Percentiles rank a stretch among this genome's conserved stretches.
These are phyloP conservation scores for Marsdenia floribunda DNA, from an alignment of 257 asterid species.

Conservation along the genomic window DNA sequence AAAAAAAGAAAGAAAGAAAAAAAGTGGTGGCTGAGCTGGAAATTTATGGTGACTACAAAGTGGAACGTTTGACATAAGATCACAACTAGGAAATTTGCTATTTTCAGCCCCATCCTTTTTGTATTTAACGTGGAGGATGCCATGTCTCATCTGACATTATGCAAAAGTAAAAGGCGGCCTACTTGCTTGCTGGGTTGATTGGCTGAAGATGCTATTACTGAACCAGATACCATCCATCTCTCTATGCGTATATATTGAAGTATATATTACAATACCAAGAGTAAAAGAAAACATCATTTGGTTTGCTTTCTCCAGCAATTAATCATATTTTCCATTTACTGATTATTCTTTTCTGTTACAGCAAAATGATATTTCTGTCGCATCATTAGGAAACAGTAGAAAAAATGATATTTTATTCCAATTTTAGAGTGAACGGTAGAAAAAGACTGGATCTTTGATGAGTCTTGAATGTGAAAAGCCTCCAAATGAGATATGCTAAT, in stretches of 20 bases:
- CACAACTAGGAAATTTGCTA: conserved; percentile 7
- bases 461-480: background rate
- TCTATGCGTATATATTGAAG: too few species aligned
- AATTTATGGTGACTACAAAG: conserved; percentile 9
- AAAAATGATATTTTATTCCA: too few species aligned
- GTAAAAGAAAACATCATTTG: background rate
- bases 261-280: background rate
- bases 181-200: background rate
- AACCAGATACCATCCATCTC: too few species aligned
- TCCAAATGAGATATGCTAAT: background rate
- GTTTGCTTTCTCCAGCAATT: background rate
- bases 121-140: conserved; percentile 8
- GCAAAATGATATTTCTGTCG: background rate
- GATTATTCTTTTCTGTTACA: background rate
- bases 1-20: too few species aligned
- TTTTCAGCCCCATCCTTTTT: conserved; percentile 14
- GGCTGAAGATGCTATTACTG: conserved; percentile 1
- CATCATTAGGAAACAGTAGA: background rate
- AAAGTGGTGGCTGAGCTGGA: conserved; percentile 13
- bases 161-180: conserved; percentile 17
- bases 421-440: background rate
- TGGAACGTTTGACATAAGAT: conserved; percentile 1
- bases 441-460: background rate
- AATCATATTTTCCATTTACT: background rate
- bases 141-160: conserved; percentile 1